phyloP scores from a whole-genome alignment of 257 asterid species.

The Thymus quinquecostatus region DNA sequence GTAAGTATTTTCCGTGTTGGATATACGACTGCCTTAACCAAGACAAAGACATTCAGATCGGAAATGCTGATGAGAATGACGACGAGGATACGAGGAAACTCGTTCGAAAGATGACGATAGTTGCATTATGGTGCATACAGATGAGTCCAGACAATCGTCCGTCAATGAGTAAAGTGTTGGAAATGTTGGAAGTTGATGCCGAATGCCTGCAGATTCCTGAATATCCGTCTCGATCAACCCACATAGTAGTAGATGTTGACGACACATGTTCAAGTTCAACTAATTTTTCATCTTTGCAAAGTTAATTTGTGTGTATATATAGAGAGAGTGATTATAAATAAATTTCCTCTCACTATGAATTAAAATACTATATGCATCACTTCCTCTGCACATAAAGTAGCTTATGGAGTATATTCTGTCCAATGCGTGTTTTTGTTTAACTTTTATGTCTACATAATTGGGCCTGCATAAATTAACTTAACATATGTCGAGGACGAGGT shows the following conservation, averaged over 20 bases:
- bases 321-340: too few relatives aligned
- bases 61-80: neutral
- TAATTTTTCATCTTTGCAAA: neutral
- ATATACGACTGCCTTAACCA: neutral
- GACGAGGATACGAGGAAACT: neutral
- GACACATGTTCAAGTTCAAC: neutral
- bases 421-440: too few relatives aligned
- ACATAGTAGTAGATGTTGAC: neutral
- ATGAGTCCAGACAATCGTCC: slow-evolving; percentile 14
- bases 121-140: slow-evolving; percentile 10
- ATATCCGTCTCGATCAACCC: neutral
- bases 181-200: neutral
- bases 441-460: too few relatives aligned
- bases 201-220: slow-evolving; percentile 2
- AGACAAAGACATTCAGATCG: neutral
- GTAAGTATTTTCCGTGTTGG: neutral
- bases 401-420: too few relatives aligned
- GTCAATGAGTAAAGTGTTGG: slow-evolving; percentile 17
- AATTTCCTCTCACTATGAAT: too few relatives aligned
- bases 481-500: too few relatives aligned
- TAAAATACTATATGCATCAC: too few relatives aligned
- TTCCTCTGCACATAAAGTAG: too few relatives aligned
- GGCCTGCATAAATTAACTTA: too few relatives aligned
- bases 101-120: slow-evolving; percentile 13
- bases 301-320: too few relatives aligned